These are phyloP conservation scores for Chlorophyllum brunneum DNA, from an alignment of 768 basidiomycete species.

Conservation along the genomic window DNA sequence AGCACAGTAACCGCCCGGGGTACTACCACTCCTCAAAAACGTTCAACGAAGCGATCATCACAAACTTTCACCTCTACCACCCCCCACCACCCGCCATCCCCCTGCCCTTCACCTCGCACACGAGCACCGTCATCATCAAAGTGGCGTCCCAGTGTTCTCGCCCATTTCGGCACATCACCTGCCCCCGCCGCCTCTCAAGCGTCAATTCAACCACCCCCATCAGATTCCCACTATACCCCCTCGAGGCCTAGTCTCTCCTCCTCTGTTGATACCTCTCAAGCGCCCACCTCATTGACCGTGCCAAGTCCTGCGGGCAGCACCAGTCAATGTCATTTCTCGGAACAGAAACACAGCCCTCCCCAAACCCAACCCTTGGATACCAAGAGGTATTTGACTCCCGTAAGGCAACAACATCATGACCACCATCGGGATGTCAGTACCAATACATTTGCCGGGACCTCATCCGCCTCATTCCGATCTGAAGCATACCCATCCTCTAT, in stretches of 20 bases:
- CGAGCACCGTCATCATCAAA: slow-evolving; percentile 30
- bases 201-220: slow-evolving; percentile 22
- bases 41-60: neutral
- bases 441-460: slow-evolving; percentile 21
- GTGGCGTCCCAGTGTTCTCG: slow-evolving; percentile 65
- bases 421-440: slow-evolving; percentile 23
- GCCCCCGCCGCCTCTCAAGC: slow-evolving; percentile 21
- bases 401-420: slow-evolving; percentile 9
- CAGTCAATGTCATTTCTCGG: slow-evolving; percentile 25
- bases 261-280: slow-evolving; percentile 48
- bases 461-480: slow-evolving; percentile 15
- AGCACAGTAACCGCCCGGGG: slow-evolving; percentile 14
- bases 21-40: neutral
- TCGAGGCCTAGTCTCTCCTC: slow-evolving; percentile 42
- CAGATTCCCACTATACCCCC: slow-evolving; percentile 27
- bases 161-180: slow-evolving; percentile 50
- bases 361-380: neutral
- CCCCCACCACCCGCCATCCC: slow-evolving; percentile 50
- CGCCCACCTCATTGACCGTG: slow-evolving; percentile 44
- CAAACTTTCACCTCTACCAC: slow-evolving; percentile 32
- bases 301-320: slow-evolving; percentile 34
- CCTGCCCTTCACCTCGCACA: slow-evolving; percentile 27
- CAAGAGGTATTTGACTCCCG: neutral
- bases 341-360: neutral
- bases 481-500: neutral